Evolutionary conservation across 2,329 filamentous ascomycete genomes (phyloP).

Genomic region (Diaporthe velutina): DNA sequence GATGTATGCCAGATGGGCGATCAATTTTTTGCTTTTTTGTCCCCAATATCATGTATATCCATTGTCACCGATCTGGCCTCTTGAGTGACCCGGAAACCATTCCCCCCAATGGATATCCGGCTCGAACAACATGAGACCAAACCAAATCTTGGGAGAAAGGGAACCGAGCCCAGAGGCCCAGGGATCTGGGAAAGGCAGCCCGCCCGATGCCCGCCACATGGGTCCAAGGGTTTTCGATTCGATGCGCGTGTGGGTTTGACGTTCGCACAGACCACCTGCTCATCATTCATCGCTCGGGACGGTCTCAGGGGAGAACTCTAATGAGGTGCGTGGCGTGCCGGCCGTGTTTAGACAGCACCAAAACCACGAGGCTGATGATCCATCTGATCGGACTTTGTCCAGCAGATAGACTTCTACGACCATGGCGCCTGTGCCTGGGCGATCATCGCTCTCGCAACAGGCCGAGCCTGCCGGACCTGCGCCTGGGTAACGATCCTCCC

Average conservation of each 20-base stretch:
- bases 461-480: constrained; percentile 13
- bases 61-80: neutral
- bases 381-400: neutral
- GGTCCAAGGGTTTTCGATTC: neutral
- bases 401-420: neutral
- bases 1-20: neutral
- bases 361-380: neutral
- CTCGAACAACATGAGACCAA: neutral
- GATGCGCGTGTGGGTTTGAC: neutral
- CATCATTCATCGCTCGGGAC: neutral
- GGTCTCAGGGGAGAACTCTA: constrained; percentile 11
- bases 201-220: constrained; percentile 16
- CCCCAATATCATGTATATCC: neutral
- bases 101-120: neutral
- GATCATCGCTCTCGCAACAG: constrained; percentile 3
- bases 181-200: neutral
- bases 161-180: neutral
- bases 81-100: neutral
- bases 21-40: neutral
- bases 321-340: neutral
- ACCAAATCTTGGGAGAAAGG: neutral
- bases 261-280: constrained; percentile 30
- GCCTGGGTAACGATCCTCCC: neutral
- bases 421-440: constrained; percentile 1
- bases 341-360: too few species aligned